phyloP scores from a whole-genome alignment of 1,284 basidiomycete species.

The Peniophora sp. region DNA sequence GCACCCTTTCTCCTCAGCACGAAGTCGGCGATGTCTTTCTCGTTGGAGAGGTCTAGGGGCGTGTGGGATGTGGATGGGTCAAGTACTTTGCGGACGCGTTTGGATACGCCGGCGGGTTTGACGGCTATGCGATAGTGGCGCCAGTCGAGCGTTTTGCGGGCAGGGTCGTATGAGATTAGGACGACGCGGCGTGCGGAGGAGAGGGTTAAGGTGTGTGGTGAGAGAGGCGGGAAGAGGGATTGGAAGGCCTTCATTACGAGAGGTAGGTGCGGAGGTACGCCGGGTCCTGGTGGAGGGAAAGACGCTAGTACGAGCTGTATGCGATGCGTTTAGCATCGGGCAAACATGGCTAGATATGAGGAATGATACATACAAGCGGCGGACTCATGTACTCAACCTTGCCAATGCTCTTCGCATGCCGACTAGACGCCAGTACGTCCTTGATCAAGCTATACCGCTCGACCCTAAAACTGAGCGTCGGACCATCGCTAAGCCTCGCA shows the following conservation, averaged over 20 bases:
- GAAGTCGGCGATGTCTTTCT: conserved; percentile 95
- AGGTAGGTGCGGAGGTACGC: conserved; percentile 60
- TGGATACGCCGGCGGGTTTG: conserved; percentile 90
- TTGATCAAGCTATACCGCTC: conserved; percentile 89
- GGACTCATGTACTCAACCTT: conserved; percentile 77
- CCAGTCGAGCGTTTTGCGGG: conserved; percentile 84
- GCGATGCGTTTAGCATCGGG: neutral
- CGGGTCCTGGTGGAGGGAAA: conserved; percentile 65
- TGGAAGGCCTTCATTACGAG: conserved; percentile 84
- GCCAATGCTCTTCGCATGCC: conserved; percentile 67
- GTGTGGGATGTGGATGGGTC: conserved; percentile 37
- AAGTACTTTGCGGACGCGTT: conserved; percentile 84
- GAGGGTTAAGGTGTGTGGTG: conserved; percentile 72
- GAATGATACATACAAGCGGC: conserved; percentile 63
- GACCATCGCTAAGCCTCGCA: conserved; percentile 85
- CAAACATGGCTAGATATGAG: neutral
- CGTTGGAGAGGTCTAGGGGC: conserved; percentile 77
- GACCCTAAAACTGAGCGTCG: conserved; percentile 89
- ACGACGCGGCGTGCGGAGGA: conserved; percentile 88
- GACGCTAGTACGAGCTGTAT: conserved; percentile 66
- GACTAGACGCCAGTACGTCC: conserved; percentile 67
- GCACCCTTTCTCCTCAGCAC: conserved; percentile 70
- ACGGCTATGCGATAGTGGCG: conserved; percentile 95
- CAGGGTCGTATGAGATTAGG: conserved; percentile 86
- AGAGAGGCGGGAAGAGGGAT: conserved; percentile 80